Percentiles rank a stretch among this genome's conserved stretches.
phyloP scores from a whole-genome alignment of 1,284 basidiomycete species.

The Xerocomus amazonicus region DNA sequence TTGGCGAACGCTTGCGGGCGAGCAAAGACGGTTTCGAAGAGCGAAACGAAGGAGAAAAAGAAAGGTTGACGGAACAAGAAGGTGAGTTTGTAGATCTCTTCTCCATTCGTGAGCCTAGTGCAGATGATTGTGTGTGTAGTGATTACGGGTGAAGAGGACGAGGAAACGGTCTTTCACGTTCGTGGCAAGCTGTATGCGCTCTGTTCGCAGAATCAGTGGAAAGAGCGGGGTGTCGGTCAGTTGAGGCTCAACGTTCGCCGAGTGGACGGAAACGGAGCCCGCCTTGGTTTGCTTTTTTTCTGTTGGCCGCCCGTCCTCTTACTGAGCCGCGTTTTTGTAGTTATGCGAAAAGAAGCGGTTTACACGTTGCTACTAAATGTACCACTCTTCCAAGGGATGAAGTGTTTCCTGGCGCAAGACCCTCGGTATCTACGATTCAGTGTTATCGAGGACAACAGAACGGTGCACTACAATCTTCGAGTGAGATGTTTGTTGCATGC shows the following conservation, averaged over 20 bases:
- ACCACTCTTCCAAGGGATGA: slow-evolving; percentile 84
- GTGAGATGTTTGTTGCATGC: slow-evolving; percentile 41
- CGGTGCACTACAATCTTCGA: slow-evolving; percentile 73
- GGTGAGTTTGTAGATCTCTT: slow-evolving; percentile 40
- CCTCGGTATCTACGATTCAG: slow-evolving; percentile 78
- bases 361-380: slow-evolving; percentile 83
- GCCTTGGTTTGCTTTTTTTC: slow-evolving; percentile 55
- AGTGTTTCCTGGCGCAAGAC: slow-evolving; percentile 72
- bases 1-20: slow-evolving; percentile 62
- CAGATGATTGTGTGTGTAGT: slow-evolving; percentile 43
- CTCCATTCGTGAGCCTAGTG: not conserved
- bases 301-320: not conserved
- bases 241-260: slow-evolving; percentile 78
- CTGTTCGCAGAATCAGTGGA: slow-evolving; percentile 68
- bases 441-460: slow-evolving; percentile 63
- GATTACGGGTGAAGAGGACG: slow-evolving; percentile 89
- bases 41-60: slow-evolving; percentile 44
- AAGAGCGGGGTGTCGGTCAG: slow-evolving; percentile 83
- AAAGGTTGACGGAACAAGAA: slow-evolving; percentile 56
- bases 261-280: slow-evolving; percentile 65
- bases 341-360: slow-evolving; percentile 95
- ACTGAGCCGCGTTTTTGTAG: slow-evolving; percentile 39
- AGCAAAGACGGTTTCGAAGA: slow-evolving; percentile 54
- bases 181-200: slow-evolving; percentile 84
- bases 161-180: slow-evolving; percentile 79